Evolutionary conservation across 805 yeast genomes (phyloP), one percentile per base, ranked within the genome.

Genomic region (Candida ascalaphidarum): DNA sequence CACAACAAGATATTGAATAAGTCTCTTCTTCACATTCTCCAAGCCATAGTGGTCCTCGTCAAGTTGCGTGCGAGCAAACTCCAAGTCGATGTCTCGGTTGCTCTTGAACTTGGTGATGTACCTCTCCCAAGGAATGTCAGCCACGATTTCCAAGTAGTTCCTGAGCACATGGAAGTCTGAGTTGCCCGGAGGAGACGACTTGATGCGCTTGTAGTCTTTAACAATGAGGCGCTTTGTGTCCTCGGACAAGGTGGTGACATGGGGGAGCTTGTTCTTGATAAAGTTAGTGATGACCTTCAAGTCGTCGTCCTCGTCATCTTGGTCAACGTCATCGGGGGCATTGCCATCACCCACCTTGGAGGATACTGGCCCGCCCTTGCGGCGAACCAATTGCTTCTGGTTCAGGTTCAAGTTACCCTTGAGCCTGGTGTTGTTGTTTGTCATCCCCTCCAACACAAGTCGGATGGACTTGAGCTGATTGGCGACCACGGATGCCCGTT

Each of bases 21-120:
- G 64, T 27, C 95, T 62, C 39, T 69, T 76, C 50, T 85, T 85
- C 25, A 81, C 89, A 31, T 53, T 51, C 23, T 71, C 69, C 42
- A 83, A 65, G 0, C 94, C 94, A 45, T 73, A 80, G 46, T 83
- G 94, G 43, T 83, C 94, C n/a, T 61, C 56, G 40, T 83, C 82
- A 15, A 83, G 61, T 28, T 68, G 68, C n/a, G 51, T 43, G 32
- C 68, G 62, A 0, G 89, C 84, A 10, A 47, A 50, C 1, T 44
- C 48, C 11, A 83, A 48, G 38, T 79, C 72, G 28, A 74, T 59
- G 29, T 67, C 65, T 16, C 62, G 65, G 43, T 67, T 54, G 10
- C 52, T 36, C 17, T 40, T 36, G 34, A 51, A 50, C 30, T 44
- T 47, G 5, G 61, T 45, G 14, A 55, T 51, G 30, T 37, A 53